Base-by-base conservation (phyloP, 75 land plant genomes). In the Pinus albicaulis region DNA sequence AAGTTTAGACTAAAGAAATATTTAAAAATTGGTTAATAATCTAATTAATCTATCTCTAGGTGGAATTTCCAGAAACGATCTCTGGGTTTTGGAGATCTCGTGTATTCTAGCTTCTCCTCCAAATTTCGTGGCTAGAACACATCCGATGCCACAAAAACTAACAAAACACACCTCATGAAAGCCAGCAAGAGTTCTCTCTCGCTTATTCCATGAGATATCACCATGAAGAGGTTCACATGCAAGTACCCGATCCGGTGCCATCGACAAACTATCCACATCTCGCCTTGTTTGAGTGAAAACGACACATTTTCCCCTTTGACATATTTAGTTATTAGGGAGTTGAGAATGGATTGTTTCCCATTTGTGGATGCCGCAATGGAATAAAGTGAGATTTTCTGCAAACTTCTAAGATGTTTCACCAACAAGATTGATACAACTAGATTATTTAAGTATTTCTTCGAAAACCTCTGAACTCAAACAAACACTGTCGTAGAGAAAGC, bases 221-320 rank as follows among this genome's bases (percentile, higher is more conserved):
- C 99, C 99, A 85, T 96, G 99, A 72, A 96, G 79, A 60, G 99
- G 82, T 71, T 85, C 85, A 73, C 95, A 85, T 60, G 71, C 76
- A 61, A 81, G 81, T 38, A 73, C 80, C 22, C 80, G 78, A 28
- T 68, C 77, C 91, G 94, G 84, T 17, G 88, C 77, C 77, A 71
- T 77, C 36, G 99, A 65, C 72, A 96, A 77, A 16, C 84, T 72
- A 75, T 96, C 99, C 55, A 93, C 97, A 85, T 96, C 99, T 57
- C 92, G 86, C 66, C 92, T 96, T 44, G 99, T 96, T 81, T 92
- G 90, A 11, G 99, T 94, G 77, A 96, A 96, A 59, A 96, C 93
- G 53, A 96, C 94, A 56, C 95, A 82, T 72, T 96, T 96, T 4
- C 99, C 22, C 95, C 95, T 72, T 94, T 91, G 31, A 79, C 99